Base-by-base conservation (phyloP, 345 rosid species). In the Gynandropsis gynandra region DNA sequence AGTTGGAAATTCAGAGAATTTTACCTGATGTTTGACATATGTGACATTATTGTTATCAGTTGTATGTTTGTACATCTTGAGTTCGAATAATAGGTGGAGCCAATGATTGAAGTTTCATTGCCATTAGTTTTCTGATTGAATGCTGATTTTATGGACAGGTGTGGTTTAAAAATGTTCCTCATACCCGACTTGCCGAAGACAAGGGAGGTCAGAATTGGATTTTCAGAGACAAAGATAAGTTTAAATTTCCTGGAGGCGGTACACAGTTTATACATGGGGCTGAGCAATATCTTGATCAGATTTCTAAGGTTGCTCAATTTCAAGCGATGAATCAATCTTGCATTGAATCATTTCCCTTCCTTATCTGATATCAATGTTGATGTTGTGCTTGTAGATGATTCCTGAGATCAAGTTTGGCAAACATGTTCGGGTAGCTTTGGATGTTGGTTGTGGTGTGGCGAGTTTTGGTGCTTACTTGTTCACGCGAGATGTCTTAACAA, bases 141-240 rank as follows among this genome's bases (percentile, higher is more conserved):
- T n/a, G n/a, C n/a, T 42, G 36, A 17, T 62, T 68, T 17, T 15
- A 14, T 64, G 52, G 38, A 58, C 66, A 92, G 98, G 95, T 85
- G 17, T 92, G 99, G 99, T 88, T 63, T 46, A 73, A 58, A 56
- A 92, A 92, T 70, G 94, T 92, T 62, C 97, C 97, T 16, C 97
- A 92, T 69, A 59, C 85, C 0, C 86, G 90, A 41, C 65, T 92
- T 50, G 99, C 78, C 59, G 94, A 88, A 34, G 99, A 92, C 44
- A 88, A 92, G 70, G 95, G 97, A 0, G 99, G 97, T 46, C 99
- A 92, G 67, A 92, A 92, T 67, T 92, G 99, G 99, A 92, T 92
- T 47, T 66, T 73, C 46, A 74, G 64, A 52, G 78, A 47, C 40
- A 87, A 92, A 50, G 71, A 74, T 69, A 92, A 85, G 80, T 87